These are phyloP conservation scores for Trypethelium eluteriae DNA, from an alignment of 495 filamentous ascomycete genomes.

Conservation along the genomic window DNA sequence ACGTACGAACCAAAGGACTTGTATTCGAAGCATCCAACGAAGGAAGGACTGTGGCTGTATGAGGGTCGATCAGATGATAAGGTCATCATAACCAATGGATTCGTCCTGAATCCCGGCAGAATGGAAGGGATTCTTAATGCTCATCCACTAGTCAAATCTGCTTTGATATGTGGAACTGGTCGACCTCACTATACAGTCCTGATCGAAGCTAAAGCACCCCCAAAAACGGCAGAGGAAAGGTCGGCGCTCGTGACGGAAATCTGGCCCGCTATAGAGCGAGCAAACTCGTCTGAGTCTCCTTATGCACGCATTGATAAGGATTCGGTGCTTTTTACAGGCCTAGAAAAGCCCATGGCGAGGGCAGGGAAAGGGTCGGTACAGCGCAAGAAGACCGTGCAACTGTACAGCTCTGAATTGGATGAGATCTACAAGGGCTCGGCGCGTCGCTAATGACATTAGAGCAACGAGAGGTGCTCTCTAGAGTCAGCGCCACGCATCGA, in stretches of 20 bases:
- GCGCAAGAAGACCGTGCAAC: background rate
- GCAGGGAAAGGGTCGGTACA: background rate
- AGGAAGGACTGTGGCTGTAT: constrained; percentile 7
- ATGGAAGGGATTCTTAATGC: constrained; percentile 1
- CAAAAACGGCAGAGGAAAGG: background rate
- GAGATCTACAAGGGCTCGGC: background rate
- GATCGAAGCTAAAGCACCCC: background rate
- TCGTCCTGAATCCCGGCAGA: background rate
- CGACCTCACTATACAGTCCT: background rate
- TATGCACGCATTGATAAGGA: constrained; percentile 7
- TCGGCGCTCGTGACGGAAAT: background rate
- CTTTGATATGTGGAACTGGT: background rate
- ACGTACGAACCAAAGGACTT: background rate
- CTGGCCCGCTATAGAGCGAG: background rate
- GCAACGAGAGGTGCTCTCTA: background rate
- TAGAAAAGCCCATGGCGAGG: background rate
- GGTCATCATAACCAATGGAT: background rate
- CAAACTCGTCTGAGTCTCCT: background rate
- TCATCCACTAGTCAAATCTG: background rate
- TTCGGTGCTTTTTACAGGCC: background rate
- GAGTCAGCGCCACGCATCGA: background rate
- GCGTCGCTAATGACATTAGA: background rate
- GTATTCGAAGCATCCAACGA: constrained; percentile 2
- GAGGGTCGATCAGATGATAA: background rate
- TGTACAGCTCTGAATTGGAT: background rate